Evolutionary conservation across 2,329 filamentous ascomycete genomes (phyloP).

Genomic region (Amesomyces nigricolor): DNA sequence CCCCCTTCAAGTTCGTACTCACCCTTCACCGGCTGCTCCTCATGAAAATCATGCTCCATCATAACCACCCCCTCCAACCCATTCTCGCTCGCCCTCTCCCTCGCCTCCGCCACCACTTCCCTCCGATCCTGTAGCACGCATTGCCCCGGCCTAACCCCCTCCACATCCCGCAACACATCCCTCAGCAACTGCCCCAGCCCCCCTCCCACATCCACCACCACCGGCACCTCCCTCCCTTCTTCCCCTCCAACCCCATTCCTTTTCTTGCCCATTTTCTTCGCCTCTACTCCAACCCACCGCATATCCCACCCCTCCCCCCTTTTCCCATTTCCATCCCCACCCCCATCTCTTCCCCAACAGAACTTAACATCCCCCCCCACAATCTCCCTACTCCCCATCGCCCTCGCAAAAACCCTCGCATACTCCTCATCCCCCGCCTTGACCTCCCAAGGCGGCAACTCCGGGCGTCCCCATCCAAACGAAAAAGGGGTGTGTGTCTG

Average conservation of each 20-base stretch:
- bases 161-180: slow-evolving; percentile 15
- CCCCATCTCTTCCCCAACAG: too few relatives aligned
- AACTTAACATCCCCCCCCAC: slow-evolving; percentile 17
- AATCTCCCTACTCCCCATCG: slow-evolving; percentile 23
- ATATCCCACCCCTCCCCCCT: too few relatives aligned
- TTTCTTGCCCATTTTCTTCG: neutral
- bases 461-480: slow-evolving; percentile 25
- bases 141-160: slow-evolving; percentile 3
- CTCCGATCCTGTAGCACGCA: slow-evolving; percentile 21
- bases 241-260: too few relatives aligned
- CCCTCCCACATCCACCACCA: slow-evolving; percentile 23
- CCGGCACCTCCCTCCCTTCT: neutral
- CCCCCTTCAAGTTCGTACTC: neutral
- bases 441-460: slow-evolving; percentile 26
- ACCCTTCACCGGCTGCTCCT: slow-evolving; percentile 28
- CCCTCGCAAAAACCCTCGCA: slow-evolving; percentile 19
- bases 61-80: slow-evolving; percentile 19
- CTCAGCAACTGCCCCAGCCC: slow-evolving; percentile 23
- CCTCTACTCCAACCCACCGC: slow-evolving; percentile 22
- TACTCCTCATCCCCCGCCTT: slow-evolving; percentile 25
- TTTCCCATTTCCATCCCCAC: too few relatives aligned
- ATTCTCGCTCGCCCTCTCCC: slow-evolving; percentile 6
- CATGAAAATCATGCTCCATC: slow-evolving; percentile 30
- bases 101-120: slow-evolving; percentile 24
- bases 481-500: slow-evolving; percentile 23